These are phyloP conservation scores for Auriscalpium vulgare DNA, from an alignment of 768 basidiomycete species.

Conservation along the genomic window DNA sequence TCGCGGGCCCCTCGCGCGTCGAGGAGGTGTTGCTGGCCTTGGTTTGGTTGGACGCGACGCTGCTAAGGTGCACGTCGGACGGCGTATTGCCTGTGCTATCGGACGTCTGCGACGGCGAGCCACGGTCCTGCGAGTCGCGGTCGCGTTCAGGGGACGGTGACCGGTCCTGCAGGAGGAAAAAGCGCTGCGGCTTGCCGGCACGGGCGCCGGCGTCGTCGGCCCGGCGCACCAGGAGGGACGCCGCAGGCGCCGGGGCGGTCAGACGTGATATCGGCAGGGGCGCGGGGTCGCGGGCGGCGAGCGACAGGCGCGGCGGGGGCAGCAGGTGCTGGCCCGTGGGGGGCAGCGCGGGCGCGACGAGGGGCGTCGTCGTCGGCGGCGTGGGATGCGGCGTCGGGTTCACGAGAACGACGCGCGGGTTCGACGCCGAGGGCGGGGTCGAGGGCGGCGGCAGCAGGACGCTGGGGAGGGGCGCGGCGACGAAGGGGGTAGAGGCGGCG, in stretches of 20 bases:
- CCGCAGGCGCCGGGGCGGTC: background rate
- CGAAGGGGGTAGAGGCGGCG: slow-evolving; percentile 1
- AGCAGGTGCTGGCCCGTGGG: slow-evolving; percentile 23
- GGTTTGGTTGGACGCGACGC: slow-evolving; percentile 27
- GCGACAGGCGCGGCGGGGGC: slow-evolving; percentile 18
- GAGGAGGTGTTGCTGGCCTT: slow-evolving; percentile 19
- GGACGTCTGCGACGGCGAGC: slow-evolving; percentile 17
- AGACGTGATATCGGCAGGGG: background rate
- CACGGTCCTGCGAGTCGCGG: slow-evolving; percentile 13
- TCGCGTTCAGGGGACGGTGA: slow-evolving; percentile 34
- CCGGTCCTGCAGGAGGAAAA: slow-evolving; percentile 34
- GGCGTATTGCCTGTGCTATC: slow-evolving; percentile 23
- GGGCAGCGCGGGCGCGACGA: slow-evolving; percentile 20
- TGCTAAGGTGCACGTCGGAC: slow-evolving; percentile 26
- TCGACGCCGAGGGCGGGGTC: slow-evolving; percentile 17
- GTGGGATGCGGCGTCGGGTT: slow-evolving; percentile 76
- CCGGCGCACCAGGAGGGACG: background rate
- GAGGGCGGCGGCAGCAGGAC: slow-evolving; percentile 12
- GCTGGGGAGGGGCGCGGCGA: slow-evolving; percentile 20
- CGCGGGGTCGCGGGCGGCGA: background rate
- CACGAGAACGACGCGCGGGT: slow-evolving; percentile 54
- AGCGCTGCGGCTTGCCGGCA: slow-evolving; percentile 32
- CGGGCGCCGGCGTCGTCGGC: slow-evolving; percentile 23
- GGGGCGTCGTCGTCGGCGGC: slow-evolving; percentile 50
- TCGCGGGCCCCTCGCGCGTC: slow-evolving; percentile 1